These are phyloP conservation scores for Talaromyces sp. DNA, from an alignment of 2,329 filamentous ascomycete species.

Conservation along the genomic window DNA sequence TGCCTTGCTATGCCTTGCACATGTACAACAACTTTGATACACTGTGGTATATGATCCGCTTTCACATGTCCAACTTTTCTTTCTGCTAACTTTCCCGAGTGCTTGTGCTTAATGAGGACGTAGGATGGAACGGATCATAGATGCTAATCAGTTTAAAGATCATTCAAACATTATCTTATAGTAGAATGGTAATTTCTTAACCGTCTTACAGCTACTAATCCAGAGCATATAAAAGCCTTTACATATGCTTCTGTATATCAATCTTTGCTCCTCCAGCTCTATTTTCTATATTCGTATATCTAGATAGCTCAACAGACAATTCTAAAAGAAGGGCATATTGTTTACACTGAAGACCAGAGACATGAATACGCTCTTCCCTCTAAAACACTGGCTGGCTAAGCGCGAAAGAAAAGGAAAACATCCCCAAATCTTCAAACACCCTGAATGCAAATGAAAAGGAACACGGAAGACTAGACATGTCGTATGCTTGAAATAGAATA, in stretches of 20 bases:
- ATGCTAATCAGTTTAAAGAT: too few relatives aligned
- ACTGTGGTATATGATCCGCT: neutral
- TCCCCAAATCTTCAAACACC: conserved; percentile 5
- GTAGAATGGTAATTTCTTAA: neutral
- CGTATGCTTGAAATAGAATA: neutral
- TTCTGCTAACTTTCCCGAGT: neutral
- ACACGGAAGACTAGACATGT: neutral
- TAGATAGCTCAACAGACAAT: neutral
- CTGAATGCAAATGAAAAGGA: neutral
- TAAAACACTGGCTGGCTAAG: neutral
- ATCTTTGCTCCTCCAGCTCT: too few relatives aligned
- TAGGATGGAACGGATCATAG: too few relatives aligned
- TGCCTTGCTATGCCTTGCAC: neutral
- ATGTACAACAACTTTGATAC: neutral
- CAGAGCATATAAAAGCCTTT: neutral
- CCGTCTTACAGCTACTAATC: neutral
- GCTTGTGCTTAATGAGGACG: neutral
- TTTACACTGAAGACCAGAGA: neutral
- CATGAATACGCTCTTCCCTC: neutral
- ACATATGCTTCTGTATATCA: too few relatives aligned
- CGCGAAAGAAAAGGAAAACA: neutral
- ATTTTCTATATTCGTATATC: neutral
- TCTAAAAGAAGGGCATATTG: conserved; percentile 1
- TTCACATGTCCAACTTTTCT: neutral
- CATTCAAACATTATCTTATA: too few relatives aligned